Conservation (phyloP, 2,329 filamentous ascomycete genomes). For the Cercospora sp. region DNA sequence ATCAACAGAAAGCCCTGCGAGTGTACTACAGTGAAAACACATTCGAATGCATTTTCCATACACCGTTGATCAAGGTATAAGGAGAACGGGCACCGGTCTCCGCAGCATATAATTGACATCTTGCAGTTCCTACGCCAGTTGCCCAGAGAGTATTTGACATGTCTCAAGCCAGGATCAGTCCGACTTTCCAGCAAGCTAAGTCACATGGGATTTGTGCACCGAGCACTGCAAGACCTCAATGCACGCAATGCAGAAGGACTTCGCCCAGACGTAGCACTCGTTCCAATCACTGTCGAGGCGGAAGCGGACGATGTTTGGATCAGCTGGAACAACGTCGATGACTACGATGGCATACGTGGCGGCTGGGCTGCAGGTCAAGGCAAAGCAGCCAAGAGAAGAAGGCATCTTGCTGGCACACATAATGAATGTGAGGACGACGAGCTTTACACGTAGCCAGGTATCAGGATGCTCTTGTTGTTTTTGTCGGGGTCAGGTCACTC, state of each 20-base stretch:
- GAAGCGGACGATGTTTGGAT: conserved; percentile 8
- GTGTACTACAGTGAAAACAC: conserved; percentile 5
- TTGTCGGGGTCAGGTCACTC: neutral
- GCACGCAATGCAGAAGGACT: conserved; percentile 11
- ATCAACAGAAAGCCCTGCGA: neutral
- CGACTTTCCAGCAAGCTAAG: conserved; percentile 10
- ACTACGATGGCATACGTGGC: conserved; percentile 11
- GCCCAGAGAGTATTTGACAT: neutral
- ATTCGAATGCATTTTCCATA: conserved; percentile 13
- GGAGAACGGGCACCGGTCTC: neutral
- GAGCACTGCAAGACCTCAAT: conserved; percentile 10
- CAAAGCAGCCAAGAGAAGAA: conserved; percentile 5
- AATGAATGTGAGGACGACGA: conserved; percentile 1
- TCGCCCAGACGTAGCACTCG: conserved; percentile 3
- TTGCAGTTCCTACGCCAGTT: conserved; percentile 3
- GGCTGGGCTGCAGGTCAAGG: conserved; percentile 3
- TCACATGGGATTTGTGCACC: conserved; percentile 6
- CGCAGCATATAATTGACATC: neutral
- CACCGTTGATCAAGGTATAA: conserved; percentile 9
- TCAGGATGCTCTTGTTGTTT: neutral
- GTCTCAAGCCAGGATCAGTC: conserved; percentile 1
- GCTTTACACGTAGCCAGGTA: neutral
- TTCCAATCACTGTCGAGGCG: conserved; percentile 9
- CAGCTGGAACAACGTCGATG: conserved; percentile 7
- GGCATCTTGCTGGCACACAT: neutral